Conservation (phyloP, 176 grass and related monocot species). For the Cenchrus americanus region DNA sequence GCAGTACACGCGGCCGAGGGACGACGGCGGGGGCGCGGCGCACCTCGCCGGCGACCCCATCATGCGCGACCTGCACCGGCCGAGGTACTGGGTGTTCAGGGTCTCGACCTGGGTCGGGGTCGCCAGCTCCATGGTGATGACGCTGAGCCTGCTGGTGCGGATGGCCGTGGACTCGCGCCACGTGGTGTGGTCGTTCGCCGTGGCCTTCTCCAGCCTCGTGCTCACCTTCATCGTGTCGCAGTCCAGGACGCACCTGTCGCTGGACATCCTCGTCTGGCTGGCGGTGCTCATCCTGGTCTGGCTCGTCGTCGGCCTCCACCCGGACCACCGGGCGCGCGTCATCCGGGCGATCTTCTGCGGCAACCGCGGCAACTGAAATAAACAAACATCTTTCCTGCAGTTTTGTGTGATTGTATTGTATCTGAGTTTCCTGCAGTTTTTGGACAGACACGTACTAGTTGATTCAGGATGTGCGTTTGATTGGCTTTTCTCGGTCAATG, state of each 20-base stretch:
- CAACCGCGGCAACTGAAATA: background rate
- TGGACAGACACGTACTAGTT: background rate
- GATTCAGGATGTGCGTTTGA: background rate
- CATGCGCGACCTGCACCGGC: constrained; percentile 51
- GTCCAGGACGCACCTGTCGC: constrained; percentile 32
- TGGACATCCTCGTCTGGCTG: background rate
- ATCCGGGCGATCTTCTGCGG: background rate
- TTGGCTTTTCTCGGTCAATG: background rate
- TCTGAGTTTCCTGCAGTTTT: background rate
- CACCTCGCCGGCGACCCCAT: constrained; percentile 50
- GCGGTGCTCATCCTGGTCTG: background rate
- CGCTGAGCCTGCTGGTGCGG: constrained; percentile 51
- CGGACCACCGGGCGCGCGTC: background rate
- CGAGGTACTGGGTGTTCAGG: constrained; percentile 35
- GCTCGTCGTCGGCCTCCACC: background rate
- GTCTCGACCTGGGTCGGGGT: constrained; percentile 44
- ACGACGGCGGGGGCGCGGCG: background rate
- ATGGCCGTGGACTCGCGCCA: constrained; percentile 28
- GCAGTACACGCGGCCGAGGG: background rate
- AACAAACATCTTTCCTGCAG: background rate
- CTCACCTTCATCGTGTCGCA: constrained; percentile 50
- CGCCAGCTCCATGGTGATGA: constrained; percentile 57
- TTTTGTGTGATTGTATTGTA: too few relatives aligned
- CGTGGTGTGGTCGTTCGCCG: constrained; percentile 41
- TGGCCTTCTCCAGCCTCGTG: constrained; percentile 56